These are phyloP conservation scores for Laetiporus sulphureus DNA, from an alignment of 1,284 basidiomycete species.

Conservation along the genomic window DNA sequence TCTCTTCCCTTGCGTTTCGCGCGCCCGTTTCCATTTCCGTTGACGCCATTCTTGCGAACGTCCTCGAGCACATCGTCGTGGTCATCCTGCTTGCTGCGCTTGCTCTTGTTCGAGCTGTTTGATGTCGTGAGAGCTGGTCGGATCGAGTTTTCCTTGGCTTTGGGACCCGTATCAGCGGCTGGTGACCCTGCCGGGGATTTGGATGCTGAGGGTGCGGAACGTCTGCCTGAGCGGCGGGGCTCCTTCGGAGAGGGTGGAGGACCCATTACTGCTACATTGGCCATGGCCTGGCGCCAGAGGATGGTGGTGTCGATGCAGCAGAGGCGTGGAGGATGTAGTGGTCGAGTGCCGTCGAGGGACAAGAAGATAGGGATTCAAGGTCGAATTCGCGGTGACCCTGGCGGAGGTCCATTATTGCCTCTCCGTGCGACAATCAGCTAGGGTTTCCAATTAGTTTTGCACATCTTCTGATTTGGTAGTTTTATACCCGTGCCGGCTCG, in stretches of 20 bases:
- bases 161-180: slow-evolving; percentile 41
- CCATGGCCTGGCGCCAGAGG: slow-evolving; percentile 17
- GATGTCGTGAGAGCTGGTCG: slow-evolving; percentile 39
- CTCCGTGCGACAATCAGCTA: no score
- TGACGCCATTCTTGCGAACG: slow-evolving; percentile 36
- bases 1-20: slow-evolving; percentile 53
- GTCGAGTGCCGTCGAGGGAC: background rate
- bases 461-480: no score
- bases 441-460: no score
- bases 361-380: no score
- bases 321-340: background rate
- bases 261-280: slow-evolving; percentile 46
- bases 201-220: slow-evolving; percentile 58
- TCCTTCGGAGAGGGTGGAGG: slow-evolving; percentile 71
- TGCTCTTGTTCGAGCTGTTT: slow-evolving; percentile 40
- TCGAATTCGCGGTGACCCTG: no score
- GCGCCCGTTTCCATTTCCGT: slow-evolving; percentile 36
- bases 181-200: slow-evolving; percentile 69
- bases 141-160: slow-evolving; percentile 32
- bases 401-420: no score
- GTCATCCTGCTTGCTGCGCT: slow-evolving; percentile 70
- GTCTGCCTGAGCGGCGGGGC: slow-evolving; percentile 68
- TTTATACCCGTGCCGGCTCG: no score
- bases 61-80: slow-evolving; percentile 55
- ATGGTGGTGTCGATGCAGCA: slow-evolving; percentile 6